phyloP scores from a whole-genome alignment of 768 basidiomycete species.

The Tubosaeta brunneosetosa region DNA sequence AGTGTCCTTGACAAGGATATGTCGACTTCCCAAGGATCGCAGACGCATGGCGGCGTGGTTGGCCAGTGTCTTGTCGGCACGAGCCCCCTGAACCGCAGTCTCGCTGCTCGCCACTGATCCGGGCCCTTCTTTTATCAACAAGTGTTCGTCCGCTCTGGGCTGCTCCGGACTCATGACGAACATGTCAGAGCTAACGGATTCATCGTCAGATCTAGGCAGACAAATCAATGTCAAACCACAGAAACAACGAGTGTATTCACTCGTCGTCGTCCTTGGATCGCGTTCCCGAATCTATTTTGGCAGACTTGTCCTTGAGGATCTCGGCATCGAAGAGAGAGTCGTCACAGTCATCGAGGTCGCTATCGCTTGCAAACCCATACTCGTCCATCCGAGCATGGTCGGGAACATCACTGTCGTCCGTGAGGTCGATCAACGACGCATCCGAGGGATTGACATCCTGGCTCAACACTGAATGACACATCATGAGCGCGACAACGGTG shows the following conservation, averaged over 20 bases:
- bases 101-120: constrained; percentile 7
- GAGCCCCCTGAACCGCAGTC: constrained; percentile 1
- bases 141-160: not conserved
- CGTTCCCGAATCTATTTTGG: not conserved
- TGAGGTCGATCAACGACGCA: constrained; percentile 13
- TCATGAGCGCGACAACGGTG: not conserved
- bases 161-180: constrained; percentile 18
- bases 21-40: constrained; percentile 18
- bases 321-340: not conserved
- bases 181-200: constrained; percentile 13
- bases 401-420: constrained; percentile 8
- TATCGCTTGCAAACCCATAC: constrained; percentile 32
- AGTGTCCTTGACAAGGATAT: constrained; percentile 24
- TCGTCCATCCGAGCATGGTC: constrained; percentile 10
- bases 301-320: not conserved
- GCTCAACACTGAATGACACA: constrained; percentile 9
- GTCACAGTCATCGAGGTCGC: constrained; percentile 31
- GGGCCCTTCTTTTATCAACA: not conserved
- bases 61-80: not conserved
- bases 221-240: not conserved
- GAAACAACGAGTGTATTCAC: not conserved
- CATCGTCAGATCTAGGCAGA: constrained; percentile 9
- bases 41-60: constrained; percentile 5
- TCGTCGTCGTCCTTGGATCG: constrained; percentile 5
- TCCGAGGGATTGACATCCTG: constrained; percentile 9